These are phyloP conservation scores for Pichia sp. DNA, from an alignment of 1,139 yeast genomes.

Conservation along the genomic window DNA sequence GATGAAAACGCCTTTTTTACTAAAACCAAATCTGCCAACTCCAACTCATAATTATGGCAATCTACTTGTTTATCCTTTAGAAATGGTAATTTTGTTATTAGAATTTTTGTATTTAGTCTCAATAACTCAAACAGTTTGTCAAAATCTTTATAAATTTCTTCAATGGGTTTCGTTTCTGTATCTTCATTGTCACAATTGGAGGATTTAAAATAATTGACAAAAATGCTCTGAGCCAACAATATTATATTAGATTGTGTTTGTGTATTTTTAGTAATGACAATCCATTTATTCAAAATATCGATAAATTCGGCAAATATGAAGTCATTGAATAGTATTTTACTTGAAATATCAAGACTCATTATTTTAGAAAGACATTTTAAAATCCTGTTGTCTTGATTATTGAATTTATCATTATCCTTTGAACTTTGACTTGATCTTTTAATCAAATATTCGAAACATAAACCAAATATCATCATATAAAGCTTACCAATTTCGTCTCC, in stretches of 20 bases:
- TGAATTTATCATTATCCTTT: slow-evolving; percentile 9
- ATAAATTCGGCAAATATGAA: slow-evolving; percentile 68
- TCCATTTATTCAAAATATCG: slow-evolving; percentile 67
- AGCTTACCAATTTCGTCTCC: slow-evolving; percentile 65
- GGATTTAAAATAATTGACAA: slow-evolving; percentile 33
- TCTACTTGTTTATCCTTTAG: slow-evolving; percentile 37
- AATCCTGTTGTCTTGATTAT: slow-evolving; percentile 22
- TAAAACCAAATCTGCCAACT: slow-evolving; percentile 31
- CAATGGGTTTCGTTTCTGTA: slow-evolving; percentile 12
- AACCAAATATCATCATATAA: slow-evolving; percentile 74
- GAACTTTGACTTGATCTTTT: slow-evolving; percentile 25
- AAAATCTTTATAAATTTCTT: slow-evolving; percentile 45
- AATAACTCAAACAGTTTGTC: slow-evolving; percentile 78
- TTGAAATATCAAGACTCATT: slow-evolving; percentile 49
- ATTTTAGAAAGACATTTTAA: slow-evolving; percentile 44
- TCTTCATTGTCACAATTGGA: slow-evolving; percentile 15
- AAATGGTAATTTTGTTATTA: slow-evolving; percentile 54
- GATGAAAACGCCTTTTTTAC: slow-evolving; percentile 46
- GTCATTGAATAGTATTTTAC: slow-evolving; percentile 55
- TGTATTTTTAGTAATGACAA: slow-evolving; percentile 39
- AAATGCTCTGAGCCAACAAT: slow-evolving; percentile 37
- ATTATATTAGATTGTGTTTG: slow-evolving; percentile 47
- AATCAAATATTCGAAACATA: slow-evolving; percentile 70
- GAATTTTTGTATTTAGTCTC: slow-evolving; percentile 61
- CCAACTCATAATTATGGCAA: slow-evolving; percentile 19